Conservation (phyloP, 192 early-diverging fungal genomes). For the Mortierella alpina region DNA sequence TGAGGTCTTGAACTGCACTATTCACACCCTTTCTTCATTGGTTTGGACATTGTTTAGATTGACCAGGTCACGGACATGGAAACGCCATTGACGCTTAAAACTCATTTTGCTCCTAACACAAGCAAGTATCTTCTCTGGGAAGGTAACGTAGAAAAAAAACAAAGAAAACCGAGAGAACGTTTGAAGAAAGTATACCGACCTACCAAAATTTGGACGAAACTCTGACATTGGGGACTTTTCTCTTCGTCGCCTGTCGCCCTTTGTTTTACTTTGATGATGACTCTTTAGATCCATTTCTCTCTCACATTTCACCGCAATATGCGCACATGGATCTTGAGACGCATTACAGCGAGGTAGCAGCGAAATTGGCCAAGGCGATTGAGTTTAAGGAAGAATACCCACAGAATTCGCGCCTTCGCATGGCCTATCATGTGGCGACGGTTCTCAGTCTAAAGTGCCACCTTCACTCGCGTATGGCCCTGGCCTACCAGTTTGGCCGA, state of each 20-base stretch:
- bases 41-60: slow-evolving; percentile 42
- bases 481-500: slow-evolving; percentile 67
- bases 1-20: not conserved
- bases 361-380: slow-evolving; percentile 63
- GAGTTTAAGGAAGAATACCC: slow-evolving; percentile 64
- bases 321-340: slow-evolving; percentile 71
- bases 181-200: no score
- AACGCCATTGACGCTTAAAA: slow-evolving; percentile 56
- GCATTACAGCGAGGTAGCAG: slow-evolving; percentile 70
- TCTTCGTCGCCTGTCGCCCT: not conserved
- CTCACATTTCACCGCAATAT: slow-evolving; percentile 85
- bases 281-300: slow-evolving; percentile 71
- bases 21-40: not conserved
- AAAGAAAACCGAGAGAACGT: no score
- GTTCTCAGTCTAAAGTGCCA: slow-evolving; percentile 78
- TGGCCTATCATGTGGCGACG: slow-evolving; percentile 75
- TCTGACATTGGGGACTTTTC: not conserved
- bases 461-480: slow-evolving; percentile 70
- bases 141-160: slow-evolving; percentile 50
- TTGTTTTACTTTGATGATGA: not conserved
- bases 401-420: slow-evolving; percentile 73
- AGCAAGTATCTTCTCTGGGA: slow-evolving; percentile 92
- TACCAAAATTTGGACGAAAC: no score
- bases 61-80: slow-evolving; percentile 63
- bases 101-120: slow-evolving; percentile 74